Percentiles rank a stretch among this genome's conserved stretches.
phyloP scores from a whole-genome alignment of 257 asterid genomes.

The Vinca minor region DNA sequence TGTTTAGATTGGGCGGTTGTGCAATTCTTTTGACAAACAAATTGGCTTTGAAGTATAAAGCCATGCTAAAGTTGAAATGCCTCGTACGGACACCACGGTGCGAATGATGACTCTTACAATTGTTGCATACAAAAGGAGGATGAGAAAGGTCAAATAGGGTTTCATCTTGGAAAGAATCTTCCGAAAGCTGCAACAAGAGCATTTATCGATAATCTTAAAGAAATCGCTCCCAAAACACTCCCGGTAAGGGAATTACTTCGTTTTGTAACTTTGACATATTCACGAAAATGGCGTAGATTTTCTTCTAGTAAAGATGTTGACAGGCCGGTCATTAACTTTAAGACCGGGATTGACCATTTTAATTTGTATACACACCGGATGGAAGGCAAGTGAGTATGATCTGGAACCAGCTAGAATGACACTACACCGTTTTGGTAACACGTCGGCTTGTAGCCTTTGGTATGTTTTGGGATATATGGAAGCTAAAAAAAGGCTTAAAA shows the following conservation, averaged over 20 bases:
- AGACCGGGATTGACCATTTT: constrained; percentile 75
- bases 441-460: constrained; percentile 90
- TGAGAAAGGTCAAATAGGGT: constrained; percentile 45
- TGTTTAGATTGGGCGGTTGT: constrained; percentile 76
- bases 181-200: constrained; percentile 81
- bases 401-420: constrained; percentile 97
- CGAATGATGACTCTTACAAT: constrained; percentile 50
- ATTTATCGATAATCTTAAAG: constrained; percentile 64
- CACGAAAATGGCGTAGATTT: constrained; percentile 17
- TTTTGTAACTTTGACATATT: constrained; percentile 20
- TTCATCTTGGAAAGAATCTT: constrained; percentile 59
- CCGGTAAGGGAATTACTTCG: constrained; percentile 56
- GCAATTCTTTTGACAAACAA: constrained; percentile 60
- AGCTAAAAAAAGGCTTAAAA: constrained; percentile 60
- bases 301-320: constrained; percentile 24
- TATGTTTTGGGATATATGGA: constrained; percentile 88
- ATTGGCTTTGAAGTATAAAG: constrained; percentile 16
- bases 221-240: constrained; percentile 52
- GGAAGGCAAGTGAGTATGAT: constrained; percentile 71
- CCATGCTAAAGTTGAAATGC: constrained; percentile 50
- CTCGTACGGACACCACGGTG: constrained; percentile 77
- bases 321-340: constrained; percentile 47
- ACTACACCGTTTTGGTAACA: constrained; percentile 86
- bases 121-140: constrained; percentile 73
- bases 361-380: constrained; percentile 88